These are phyloP conservation scores for Jimgerdemannia lactiflua DNA, from an alignment of 192 early-diverging fungal genomes.

Conservation along the genomic window DNA sequence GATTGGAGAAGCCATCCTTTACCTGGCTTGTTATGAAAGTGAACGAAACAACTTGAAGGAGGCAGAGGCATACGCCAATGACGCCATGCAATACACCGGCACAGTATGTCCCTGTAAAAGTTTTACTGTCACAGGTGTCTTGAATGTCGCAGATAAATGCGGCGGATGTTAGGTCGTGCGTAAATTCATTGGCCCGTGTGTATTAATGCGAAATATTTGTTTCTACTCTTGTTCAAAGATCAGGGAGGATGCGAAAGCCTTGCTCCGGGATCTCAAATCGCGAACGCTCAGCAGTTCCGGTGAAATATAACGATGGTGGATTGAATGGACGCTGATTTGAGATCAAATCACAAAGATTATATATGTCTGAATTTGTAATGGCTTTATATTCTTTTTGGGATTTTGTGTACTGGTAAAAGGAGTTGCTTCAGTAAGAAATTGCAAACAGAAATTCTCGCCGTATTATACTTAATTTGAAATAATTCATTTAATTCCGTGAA, in stretches of 20 bases:
- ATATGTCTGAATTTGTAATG: too few relatives aligned
- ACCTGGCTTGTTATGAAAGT: conserved; percentile 19
- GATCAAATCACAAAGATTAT: too few relatives aligned
- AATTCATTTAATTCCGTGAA: too few relatives aligned
- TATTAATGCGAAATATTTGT: too few relatives aligned
- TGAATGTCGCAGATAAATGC: too few relatives aligned
- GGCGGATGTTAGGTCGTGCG: too few relatives aligned
- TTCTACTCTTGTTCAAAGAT: conserved; percentile 8
- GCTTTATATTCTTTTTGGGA: too few relatives aligned
- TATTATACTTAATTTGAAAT: too few relatives aligned
- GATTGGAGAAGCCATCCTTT: conserved; percentile 24
- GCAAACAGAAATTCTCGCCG: not conserved
- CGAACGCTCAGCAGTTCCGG: not conserved
- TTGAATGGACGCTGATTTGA: too few relatives aligned
- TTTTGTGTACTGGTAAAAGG: too few relatives aligned
- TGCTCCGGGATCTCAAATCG: conserved; percentile 26
- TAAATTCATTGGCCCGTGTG: too few relatives aligned
- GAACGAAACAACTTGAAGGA: conserved; percentile 29
- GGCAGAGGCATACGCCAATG: conserved; percentile 38
- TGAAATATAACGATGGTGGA: not conserved
- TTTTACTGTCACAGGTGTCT: conserved; percentile 21
- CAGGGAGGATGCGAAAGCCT: conserved; percentile 37
- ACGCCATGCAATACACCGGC: conserved; percentile 22
- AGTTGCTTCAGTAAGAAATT: not conserved
- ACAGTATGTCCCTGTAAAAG: conserved; percentile 29